These are phyloP conservation scores for Pythium sukuiense DNA, from an alignment of 352 stramenopile species.

Conservation along the genomic window DNA sequence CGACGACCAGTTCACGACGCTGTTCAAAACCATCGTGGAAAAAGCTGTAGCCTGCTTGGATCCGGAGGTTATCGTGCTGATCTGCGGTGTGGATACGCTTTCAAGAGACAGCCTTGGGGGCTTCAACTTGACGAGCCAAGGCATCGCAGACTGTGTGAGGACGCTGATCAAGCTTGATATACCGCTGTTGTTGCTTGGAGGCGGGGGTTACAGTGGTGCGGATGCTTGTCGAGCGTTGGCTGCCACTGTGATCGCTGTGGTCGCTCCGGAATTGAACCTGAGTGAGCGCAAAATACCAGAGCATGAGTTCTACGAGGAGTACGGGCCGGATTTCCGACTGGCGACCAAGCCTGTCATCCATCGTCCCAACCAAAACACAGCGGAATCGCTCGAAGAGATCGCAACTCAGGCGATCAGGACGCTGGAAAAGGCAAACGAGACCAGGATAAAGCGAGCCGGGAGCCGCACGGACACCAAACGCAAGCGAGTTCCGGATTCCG, in stretches of 20 bases:
- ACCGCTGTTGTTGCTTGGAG: slow-evolving; percentile 59
- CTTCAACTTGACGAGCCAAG: slow-evolving; percentile 49
- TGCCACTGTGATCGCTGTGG: slow-evolving; percentile 47
- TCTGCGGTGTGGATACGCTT: slow-evolving; percentile 72
- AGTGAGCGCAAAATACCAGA: slow-evolving; percentile 40
- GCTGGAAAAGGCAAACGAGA: slow-evolving; percentile 15
- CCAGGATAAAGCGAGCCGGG: neutral
- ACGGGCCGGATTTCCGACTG: slow-evolving; percentile 29
- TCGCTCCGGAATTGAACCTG: slow-evolving; percentile 25
- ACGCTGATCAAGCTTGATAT: slow-evolving; percentile 33
- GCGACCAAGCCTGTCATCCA: slow-evolving; percentile 27
- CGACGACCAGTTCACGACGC: slow-evolving; percentile 46
- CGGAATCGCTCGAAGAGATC: slow-evolving; percentile 19
- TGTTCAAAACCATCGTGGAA: slow-evolving; percentile 45
- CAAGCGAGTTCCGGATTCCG: slow-evolving; percentile 5
- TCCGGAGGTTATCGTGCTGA: slow-evolving; percentile 54
- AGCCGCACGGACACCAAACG: slow-evolving; percentile 1
- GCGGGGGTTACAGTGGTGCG: slow-evolving; percentile 64
- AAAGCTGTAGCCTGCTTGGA: slow-evolving; percentile 41
- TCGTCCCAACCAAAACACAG: slow-evolving; percentile 29
- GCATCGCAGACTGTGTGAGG: slow-evolving; percentile 37
- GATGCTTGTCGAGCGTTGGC: slow-evolving; percentile 55
- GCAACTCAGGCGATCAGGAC: neutral
- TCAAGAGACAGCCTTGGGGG: slow-evolving; percentile 40
- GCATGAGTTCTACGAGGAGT: slow-evolving; percentile 60